Evolutionary conservation across 768 basidiomycete genomes (phyloP).

Genomic region (Tylopilus subfusipes): DNA sequence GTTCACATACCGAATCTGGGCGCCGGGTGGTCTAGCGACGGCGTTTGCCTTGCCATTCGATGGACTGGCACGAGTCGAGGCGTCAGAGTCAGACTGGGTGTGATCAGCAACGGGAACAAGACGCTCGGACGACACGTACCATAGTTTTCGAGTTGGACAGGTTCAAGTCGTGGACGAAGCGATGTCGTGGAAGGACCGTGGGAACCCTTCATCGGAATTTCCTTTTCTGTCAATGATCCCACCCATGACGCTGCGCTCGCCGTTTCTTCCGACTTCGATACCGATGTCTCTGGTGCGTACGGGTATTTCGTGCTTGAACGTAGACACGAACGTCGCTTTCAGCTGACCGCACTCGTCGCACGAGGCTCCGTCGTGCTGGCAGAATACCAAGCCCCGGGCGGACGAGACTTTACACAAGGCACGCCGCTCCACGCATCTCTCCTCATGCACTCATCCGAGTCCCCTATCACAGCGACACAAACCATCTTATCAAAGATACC

Average conservation of each 20-base stretch:
- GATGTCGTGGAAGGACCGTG: conserved; percentile 27
- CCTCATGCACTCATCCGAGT: background rate
- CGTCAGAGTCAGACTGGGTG: conserved; percentile 79
- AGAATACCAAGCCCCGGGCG: conserved; percentile 70
- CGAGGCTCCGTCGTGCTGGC: conserved; percentile 78
- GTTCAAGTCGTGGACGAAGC: conserved; percentile 7
- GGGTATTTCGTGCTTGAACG: background rate
- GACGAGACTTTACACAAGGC: conserved; percentile 90
- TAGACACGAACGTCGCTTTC: background rate
- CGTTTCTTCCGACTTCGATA: background rate
- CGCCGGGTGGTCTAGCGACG: conserved; percentile 73
- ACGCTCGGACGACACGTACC: conserved; percentile 27
- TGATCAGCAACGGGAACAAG: background rate
- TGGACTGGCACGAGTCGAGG: conserved; percentile 43
- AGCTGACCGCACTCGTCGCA: conserved; percentile 87
- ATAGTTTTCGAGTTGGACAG: conserved; percentile 19
- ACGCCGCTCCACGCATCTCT: conserved; percentile 10
- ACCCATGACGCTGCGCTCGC: background rate
- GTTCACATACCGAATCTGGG: conserved; percentile 69
- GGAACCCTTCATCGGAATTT: conserved; percentile 19
- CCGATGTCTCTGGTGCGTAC: conserved; percentile 28
- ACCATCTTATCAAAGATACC: conserved; percentile 95
- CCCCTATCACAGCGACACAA: conserved; percentile 56
- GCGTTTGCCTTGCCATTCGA: conserved; percentile 41
- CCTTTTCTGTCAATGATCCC: conserved; percentile 15